Conservation (phyloP, 805 yeast genomes). For the Wickerhamiella occidentalis region DNA sequence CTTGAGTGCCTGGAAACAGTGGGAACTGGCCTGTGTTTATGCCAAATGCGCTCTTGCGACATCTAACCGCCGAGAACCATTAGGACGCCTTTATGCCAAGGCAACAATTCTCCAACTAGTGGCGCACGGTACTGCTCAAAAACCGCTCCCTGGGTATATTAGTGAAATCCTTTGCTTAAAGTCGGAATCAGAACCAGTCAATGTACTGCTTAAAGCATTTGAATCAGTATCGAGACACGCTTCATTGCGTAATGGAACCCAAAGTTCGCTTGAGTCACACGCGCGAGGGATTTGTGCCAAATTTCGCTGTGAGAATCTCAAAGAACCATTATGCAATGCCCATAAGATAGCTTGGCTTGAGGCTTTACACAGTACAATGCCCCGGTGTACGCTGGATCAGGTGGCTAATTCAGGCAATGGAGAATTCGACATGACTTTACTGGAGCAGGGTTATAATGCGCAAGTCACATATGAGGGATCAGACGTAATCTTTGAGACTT, state of each 20-base stretch:
- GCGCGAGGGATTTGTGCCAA: not conserved
- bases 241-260: not conserved
- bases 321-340: not conserved
- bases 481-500: not conserved
- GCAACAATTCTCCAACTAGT: not conserved
- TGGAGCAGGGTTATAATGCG: conserved; percentile 1
- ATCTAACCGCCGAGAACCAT: not conserved
- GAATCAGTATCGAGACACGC: not conserved
- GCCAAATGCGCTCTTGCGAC: conserved; percentile 6
- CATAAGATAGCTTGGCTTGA: conserved; percentile 7
- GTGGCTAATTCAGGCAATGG: not conserved
- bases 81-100: not conserved
- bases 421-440: not conserved
- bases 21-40: not conserved
- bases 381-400: not conserved
- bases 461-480: not conserved
- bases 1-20: not conserved
- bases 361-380: conserved; percentile 4
- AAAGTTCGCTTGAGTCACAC: not conserved
- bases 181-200: not conserved
- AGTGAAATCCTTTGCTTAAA: not conserved
- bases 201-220: not conserved
- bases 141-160: not conserved
- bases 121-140: not conserved
- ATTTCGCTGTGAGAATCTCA: not conserved